Evolutionary conservation across 225 moss, liverwort and hornwort species (phyloP), one percentile per base, ranked within the genome.

Genomic region (Pseudoscleropodium purum): DNA sequence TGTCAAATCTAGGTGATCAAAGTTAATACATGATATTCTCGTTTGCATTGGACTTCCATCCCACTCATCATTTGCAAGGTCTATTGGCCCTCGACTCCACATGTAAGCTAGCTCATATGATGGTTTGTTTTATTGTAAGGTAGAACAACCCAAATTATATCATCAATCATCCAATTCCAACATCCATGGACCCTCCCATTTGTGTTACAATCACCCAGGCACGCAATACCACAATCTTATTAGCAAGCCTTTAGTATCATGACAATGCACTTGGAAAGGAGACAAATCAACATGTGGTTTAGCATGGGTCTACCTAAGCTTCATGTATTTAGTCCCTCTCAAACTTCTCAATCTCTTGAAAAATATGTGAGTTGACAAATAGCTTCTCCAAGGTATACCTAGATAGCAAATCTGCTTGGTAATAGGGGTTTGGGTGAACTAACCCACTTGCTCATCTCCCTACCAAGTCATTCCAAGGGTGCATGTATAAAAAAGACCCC

Each of bases 141-240:
- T 36, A 23, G 8, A 52, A 52, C 5, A 13, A 34, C 1, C 5
- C 5, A 76, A 21, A 23, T 59, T 59, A 57, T 51, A 19, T 21
- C 0, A 0, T 76, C 21, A 21, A 51, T 34, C 21, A 21, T 3
- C 52, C 3, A 51, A 19, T 51, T 52, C 4, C 0, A 3, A 13
- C 5, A 52, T 33, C 2, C 21, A 51, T 0, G 13, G 0, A 7
- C 10, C 49, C 49, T 76, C 6, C 23, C 4, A 52, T 77, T 77
- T 36, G 5, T 1, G 0, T 51, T 0, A 21, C 57, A 57, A 0
- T 51, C 13, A 76, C 3, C 2, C 2, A n/a, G n/a, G n/a, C n/a
- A 20, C 5, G 12, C 7, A 51, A 36, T 36, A 24, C 2, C 0
- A 36, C 36, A 36, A 54, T 52, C 9, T 54, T 47, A 65, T 64